Conservation (phyloP, 1,284 basidiomycete species). For the Mycena sp. region DNA sequence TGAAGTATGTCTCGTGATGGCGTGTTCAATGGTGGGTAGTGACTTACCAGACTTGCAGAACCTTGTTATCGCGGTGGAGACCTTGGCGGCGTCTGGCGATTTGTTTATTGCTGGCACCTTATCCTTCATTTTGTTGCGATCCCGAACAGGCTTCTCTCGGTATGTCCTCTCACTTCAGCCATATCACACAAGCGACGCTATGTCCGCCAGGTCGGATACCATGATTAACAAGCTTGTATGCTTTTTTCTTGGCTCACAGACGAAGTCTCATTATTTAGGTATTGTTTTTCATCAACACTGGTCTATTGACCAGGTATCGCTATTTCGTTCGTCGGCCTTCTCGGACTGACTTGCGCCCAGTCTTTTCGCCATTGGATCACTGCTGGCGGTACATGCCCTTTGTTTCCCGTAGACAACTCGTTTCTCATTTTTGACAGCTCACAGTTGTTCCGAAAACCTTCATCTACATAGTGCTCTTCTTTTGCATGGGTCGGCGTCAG, state of each 20-base stretch:
- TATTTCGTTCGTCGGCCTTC: background rate
- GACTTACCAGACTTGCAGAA: conserved; percentile 27
- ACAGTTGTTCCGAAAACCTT: conserved; percentile 51
- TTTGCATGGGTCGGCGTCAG: conserved; percentile 59
- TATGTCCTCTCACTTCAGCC: background rate
- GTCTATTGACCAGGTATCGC: conserved; percentile 57
- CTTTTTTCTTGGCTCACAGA: too few relatives aligned
- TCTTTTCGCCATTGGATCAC: conserved; percentile 58
- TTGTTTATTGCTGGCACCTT: conserved; percentile 60
- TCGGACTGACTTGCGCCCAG: conserved; percentile 32
- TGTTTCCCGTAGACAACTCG: background rate
- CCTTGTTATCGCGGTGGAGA: conserved; percentile 62
- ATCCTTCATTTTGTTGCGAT: conserved; percentile 58
- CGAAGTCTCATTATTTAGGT: conserved; percentile 53
- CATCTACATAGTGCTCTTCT: conserved; percentile 63
- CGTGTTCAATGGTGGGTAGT: too few relatives aligned
- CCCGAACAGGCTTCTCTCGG: conserved; percentile 59
- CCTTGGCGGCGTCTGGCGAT: conserved; percentile 60
- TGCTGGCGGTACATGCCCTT: conserved; percentile 47
- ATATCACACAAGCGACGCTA: background rate
- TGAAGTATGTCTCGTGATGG: too few relatives aligned
- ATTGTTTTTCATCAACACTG: conserved; percentile 62
- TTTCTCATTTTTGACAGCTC: conserved; percentile 41
- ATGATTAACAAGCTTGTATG: conserved; percentile 56
- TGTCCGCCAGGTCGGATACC: conserved; percentile 50